Base-by-base conservation (phyloP, 2,329 filamentous ascomycete species). In the Colletotrichum cereale region DNA sequence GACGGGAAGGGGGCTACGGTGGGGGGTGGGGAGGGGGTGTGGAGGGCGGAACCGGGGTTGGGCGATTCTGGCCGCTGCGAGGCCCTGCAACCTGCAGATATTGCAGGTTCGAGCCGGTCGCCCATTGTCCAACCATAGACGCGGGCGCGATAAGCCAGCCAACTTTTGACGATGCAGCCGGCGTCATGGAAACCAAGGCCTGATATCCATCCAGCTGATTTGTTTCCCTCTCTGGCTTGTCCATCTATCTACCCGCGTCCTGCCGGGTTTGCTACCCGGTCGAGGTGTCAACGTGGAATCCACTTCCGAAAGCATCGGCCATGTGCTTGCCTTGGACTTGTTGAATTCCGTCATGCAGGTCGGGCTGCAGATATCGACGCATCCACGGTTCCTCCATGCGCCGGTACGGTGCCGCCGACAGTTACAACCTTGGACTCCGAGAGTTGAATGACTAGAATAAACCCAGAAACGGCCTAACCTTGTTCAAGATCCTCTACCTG, bases 51-150 rank as follows among this genome's bases (percentile, higher is more conserved):
- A 55, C 67, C 63, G 44, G 67, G 67, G 67, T 57, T 47, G 24
- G 47, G 47, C 48, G 55, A 29, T 63, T 62, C 68, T 68, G 58
- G 65, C 65, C 58, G 68, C 68, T 68, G 50, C 57, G 52, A 63
- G 16, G 64, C 68, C 68, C 57, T 71, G 65, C 48, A 68, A 63
- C 18, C n/a, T 50, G 60, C 34, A 38, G 44, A 62, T 38, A 24
- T 47, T 44, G 64, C 64, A 67, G 52, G 53, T 31, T n/a, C 36
- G 18, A 66, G 55, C 38, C 31, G 26, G 16, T 36, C 31, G 34
- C 53, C 50, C 68, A 71, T 71, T 71, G 64, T 63, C 68, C 68
- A 71, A 71, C 68, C 68, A 71, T 44, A 63, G 44, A 34, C 36
- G 57, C 44, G 12, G 65, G 14, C 31, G 65, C 65, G 68, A 71